A percentile compares a stretch with the other conserved stretches of the same genome.
phyloP scores from a whole-genome alignment of 2,329 filamentous ascomycete species.

The Alternaria triticina region DNA sequence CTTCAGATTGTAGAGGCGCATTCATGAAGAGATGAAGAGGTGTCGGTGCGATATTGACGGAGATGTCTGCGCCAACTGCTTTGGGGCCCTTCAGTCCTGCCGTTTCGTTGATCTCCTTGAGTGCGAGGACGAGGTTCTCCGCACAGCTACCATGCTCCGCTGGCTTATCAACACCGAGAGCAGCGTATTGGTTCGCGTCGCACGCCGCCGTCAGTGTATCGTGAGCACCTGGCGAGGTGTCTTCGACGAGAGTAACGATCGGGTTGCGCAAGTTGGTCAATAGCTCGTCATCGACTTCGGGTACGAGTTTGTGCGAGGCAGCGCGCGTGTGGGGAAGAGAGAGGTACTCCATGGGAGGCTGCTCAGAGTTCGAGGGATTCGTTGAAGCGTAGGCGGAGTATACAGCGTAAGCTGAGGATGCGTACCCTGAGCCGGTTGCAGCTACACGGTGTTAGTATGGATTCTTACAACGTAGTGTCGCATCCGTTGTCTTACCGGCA shows the following conservation, averaged over 20 bases:
- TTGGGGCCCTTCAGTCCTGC: conserved; percentile 55
- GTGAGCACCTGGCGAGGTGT: conserved; percentile 52
- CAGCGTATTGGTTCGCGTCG: conserved; percentile 53
- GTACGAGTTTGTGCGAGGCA: conserved; percentile 50
- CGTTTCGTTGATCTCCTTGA: conserved; percentile 56
- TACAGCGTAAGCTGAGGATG: conserved; percentile 56
- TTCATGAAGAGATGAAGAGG: conserved; percentile 55
- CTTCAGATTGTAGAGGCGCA: conserved; percentile 30
- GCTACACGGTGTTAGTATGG: conserved; percentile 30
- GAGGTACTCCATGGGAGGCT: conserved; percentile 55
- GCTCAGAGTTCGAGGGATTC: conserved; percentile 38
- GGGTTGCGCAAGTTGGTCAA: conserved; percentile 56
- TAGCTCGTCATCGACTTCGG: conserved; percentile 51
- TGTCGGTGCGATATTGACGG: conserved; percentile 55
- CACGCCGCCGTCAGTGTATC: conserved; percentile 58
- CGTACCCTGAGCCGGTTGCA: conserved; percentile 55
- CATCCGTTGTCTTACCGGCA: conserved; percentile 40
- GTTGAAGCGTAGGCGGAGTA: conserved; percentile 55
- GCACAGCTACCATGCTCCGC: conserved; percentile 57
- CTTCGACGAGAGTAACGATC: conserved; percentile 55
- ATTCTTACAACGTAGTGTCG: neutral
- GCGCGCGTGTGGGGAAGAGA: conserved; percentile 55
- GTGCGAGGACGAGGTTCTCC: conserved; percentile 57
- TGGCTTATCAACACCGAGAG: conserved; percentile 52
- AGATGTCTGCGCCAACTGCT: conserved; percentile 56